Evolutionary conservation across 1,284 basidiomycete genomes (phyloP), one percentile per base, ranked within the genome.

Genomic region (Ceratobasidium sp.): DNA sequence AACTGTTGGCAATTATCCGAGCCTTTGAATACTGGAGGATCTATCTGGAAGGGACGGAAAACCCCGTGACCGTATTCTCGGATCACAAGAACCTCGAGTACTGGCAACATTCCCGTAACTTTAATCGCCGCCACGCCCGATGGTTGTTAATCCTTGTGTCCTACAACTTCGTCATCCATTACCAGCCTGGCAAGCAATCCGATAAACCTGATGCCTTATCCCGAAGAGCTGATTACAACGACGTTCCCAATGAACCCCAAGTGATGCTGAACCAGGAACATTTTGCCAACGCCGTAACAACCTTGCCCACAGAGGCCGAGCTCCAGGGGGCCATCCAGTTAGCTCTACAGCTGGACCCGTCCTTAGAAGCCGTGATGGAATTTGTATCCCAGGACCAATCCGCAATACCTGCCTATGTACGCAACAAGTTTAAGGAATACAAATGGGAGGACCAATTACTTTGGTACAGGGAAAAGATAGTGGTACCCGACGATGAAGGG

Each of bases 191-290:
- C 18, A 50, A 30, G 21, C 30, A 75, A 23, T 76, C 66, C 6
- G 72, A 30, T 1, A 76, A 77, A 32, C 75, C 79, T 4, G 79
- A 81, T 63, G 77, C 79, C 7, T 72, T 80, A 21, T 77, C 77
- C 2, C 35, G 75, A 54, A 66, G 75, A 3, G 32, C 59, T 9
- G 77, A 78, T 61, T 75, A 73, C 54, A 7, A 7, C 6, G 32
- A 49, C 11, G 11, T 9, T 0, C 35, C 49, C 18, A 35, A 32
- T 23, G 50, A n/a, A 8, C 30, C 28, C 35, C 35, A 54, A 23
- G 23, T 43, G 13, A 67, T 43, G 64, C 16, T 54, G n/a, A n/a
- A n/a, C n/a, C n/a, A n/a, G n/a, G n/a, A n/a, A n/a, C n/a, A n/a
- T n/a, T n/a, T n/a, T n/a, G n/a, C n/a, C n/a, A n/a, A n/a, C n/a